Conservation (phyloP, 345 rosid species). For the Citrus inodora region DNA sequence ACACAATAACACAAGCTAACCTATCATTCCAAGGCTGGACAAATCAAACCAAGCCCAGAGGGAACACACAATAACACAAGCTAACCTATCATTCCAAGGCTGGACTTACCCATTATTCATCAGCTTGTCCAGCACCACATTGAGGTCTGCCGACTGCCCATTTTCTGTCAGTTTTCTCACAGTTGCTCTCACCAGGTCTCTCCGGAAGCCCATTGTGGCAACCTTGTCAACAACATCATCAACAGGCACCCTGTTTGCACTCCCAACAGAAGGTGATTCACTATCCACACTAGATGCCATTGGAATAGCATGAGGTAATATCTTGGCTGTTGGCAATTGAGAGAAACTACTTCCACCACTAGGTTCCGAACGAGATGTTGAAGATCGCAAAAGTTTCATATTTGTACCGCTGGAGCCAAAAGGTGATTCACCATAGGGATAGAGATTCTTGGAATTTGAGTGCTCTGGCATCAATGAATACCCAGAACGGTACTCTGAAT, state of each 20-base stretch:
- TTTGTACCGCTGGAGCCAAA: conserved; percentile 12
- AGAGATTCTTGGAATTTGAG: conserved; percentile 6
- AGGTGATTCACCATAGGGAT: conserved; percentile 18
- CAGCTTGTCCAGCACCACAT: conserved; percentile 49
- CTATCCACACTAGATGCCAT: conserved; percentile 37
- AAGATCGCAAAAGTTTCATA: background rate
- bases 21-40: background rate
- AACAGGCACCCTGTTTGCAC: conserved; percentile 21
- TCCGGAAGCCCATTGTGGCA: conserved; percentile 61
- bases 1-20: background rate
- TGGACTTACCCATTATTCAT: conserved; percentile 29
- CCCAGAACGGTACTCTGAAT: conserved; percentile 21
- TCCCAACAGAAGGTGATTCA: conserved; percentile 23
- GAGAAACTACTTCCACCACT: conserved; percentile 20
- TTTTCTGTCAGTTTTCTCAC: conserved; percentile 41
- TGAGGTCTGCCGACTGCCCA: conserved; percentile 50
- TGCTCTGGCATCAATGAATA: conserved; percentile 7
- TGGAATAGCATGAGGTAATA: conserved; percentile 49
- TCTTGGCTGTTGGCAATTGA: conserved; percentile 34
- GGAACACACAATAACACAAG: background rate
- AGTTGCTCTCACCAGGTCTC: conserved; percentile 54
- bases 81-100: background rate
- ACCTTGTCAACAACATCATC: conserved; percentile 52
- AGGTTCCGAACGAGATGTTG: conserved; percentile 7
- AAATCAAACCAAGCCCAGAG: background rate